Evolutionary conservation across 139 green algal species (phyloP).

Genomic region (Chlamydomonas sp.): DNA sequence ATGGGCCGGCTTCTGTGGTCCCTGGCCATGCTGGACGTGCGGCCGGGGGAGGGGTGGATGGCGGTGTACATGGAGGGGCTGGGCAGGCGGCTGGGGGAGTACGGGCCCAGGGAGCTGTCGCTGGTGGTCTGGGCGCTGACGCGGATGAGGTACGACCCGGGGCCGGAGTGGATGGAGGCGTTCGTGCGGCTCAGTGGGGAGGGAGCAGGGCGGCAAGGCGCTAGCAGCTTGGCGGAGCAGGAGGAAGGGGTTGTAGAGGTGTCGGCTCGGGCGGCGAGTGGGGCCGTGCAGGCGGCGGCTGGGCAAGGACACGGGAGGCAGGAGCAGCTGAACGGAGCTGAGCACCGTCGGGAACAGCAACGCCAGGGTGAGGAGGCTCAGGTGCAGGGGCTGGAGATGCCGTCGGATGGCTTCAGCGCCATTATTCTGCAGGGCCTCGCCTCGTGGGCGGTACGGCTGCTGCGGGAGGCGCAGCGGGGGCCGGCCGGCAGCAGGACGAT

Average conservation of each 20-base stretch:
- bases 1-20: slow-evolving; percentile 13
- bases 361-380: neutral
- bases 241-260: neutral
- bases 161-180: neutral
- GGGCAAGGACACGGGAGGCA: neutral
- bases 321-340: neutral
- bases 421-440: neutral
- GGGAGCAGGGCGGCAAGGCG: too few relatives aligned
- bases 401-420: neutral
- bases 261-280: too few relatives aligned
- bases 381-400: too few relatives aligned
- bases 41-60: neutral
- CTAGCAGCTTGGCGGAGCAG: too few relatives aligned
- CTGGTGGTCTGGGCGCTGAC: neutral
- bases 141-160: neutral
- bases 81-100: neutral
- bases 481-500: too few relatives aligned
- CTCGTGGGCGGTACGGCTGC: neutral
- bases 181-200: neutral
- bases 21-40: slow-evolving; percentile 19
- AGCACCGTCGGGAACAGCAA: neutral
- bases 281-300: too few relatives aligned
- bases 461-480: too few relatives aligned
- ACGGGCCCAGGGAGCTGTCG: neutral
- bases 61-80: slow-evolving; percentile 2